Conservation (phyloP, 352 stramenopile genomes). For the Phytophthora constricta region DNA sequence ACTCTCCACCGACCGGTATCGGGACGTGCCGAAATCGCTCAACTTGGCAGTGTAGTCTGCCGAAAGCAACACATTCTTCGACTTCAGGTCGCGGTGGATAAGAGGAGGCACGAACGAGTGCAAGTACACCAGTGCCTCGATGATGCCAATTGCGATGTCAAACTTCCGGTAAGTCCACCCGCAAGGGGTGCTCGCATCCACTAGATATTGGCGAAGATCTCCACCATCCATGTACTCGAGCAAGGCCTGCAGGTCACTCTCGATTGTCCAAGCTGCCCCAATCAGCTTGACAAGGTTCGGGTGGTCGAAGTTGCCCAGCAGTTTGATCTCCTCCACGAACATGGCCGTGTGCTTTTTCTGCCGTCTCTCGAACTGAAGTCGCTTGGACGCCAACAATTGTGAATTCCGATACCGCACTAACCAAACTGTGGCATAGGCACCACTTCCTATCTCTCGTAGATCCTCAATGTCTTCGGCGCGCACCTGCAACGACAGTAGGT, state of each 20-base stretch:
- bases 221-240: constrained; percentile 49
- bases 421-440: constrained; percentile 41
- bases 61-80: constrained; percentile 55
- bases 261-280: constrained; percentile 48
- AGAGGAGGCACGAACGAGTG: constrained; percentile 45
- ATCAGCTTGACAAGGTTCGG: constrained; percentile 52
- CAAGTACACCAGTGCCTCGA: constrained; percentile 48
- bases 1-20: constrained; percentile 33
- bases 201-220: constrained; percentile 42
- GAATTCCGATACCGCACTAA: constrained; percentile 33
- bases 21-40: constrained; percentile 40
- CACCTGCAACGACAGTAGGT: constrained; percentile 36
- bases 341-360: constrained; percentile 41
- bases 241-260: constrained; percentile 46
- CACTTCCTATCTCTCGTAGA: constrained; percentile 28
- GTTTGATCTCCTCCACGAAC: constrained; percentile 53
- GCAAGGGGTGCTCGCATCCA: constrained; percentile 10
- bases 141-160: constrained; percentile 44
- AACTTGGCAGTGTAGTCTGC: constrained; percentile 31
- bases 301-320: constrained; percentile 52
- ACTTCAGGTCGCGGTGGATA: constrained; percentile 66
- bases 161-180: constrained; percentile 36
- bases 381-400: constrained; percentile 39
- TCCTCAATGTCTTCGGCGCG: constrained; percentile 39
- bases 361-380: constrained; percentile 24